Evolutionary conservation across 495 filamentous ascomycete genomes (phyloP).

Genomic region (Cercophora sp.): DNA sequence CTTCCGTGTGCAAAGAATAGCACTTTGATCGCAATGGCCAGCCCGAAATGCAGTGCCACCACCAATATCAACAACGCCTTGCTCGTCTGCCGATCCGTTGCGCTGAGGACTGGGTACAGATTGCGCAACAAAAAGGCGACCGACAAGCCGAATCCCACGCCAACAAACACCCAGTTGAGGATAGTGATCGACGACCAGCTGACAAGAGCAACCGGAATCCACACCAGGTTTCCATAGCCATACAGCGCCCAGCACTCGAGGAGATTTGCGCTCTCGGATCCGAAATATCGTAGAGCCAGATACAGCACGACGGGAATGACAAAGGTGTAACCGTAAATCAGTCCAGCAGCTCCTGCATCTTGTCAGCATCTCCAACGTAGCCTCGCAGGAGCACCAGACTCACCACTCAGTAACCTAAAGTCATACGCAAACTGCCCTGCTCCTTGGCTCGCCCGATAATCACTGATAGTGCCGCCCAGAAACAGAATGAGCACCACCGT

Average conservation of each 20-base stretch:
- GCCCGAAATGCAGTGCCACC: slow-evolving; percentile 75
- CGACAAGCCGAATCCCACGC: slow-evolving; percentile 79
- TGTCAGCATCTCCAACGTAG: not conserved
- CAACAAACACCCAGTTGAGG: slow-evolving; percentile 92
- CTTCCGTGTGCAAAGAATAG: slow-evolving; percentile 88
- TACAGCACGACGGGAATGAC: slow-evolving; percentile 80
- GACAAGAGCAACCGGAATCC: slow-evolving; percentile 91
- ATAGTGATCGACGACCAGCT: slow-evolving; percentile 78
- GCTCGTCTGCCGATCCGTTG: slow-evolving; percentile 86
- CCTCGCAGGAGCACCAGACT: slow-evolving; percentile 12
- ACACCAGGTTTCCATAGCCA: slow-evolving; percentile 91
- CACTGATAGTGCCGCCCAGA: slow-evolving; percentile 87
- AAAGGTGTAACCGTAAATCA: slow-evolving; percentile 91
- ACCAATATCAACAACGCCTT: slow-evolving; percentile 83
- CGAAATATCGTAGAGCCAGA: slow-evolving; percentile 90
- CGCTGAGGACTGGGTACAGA: slow-evolving; percentile 87
- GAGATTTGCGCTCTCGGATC: slow-evolving; percentile 78
- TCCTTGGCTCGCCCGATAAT: slow-evolving; percentile 62
- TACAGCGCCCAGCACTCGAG: slow-evolving; percentile 93
- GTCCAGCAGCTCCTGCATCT: slow-evolving; percentile 66
- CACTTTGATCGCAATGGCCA: slow-evolving; percentile 91
- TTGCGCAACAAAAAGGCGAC: slow-evolving; percentile 88
- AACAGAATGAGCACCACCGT: slow-evolving; percentile 96
- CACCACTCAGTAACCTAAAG: slow-evolving; percentile 73
- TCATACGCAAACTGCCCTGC: slow-evolving; percentile 65